Base-by-base conservation (phyloP, 1,284 basidiomycete genomes). In the Ustilago sp. region DNA sequence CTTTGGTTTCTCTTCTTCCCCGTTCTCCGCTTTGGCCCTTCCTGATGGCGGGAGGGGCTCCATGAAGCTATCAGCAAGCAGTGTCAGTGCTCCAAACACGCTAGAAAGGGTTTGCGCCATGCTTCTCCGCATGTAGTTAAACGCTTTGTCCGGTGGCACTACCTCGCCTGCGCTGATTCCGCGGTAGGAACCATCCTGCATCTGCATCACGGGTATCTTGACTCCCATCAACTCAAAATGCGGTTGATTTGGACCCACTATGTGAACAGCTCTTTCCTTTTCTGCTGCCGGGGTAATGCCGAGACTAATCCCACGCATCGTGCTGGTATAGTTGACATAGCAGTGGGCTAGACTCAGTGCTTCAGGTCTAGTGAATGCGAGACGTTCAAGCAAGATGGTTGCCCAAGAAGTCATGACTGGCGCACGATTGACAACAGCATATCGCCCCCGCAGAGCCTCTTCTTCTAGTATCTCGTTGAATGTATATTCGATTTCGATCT, bases 371-470 rank as follows among this genome's bases (percentile, higher is more conserved):
- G 90, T 89, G 85, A 98, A 98, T 2, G 93, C 93, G 67, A 96
- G 88, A 34, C 91, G 88, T 80, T 95, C 93, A 8, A 93, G 92
- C 17, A 98, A 92, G 41, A 94, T 87, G 63, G 90, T 93, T 0
- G 93, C 91, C 95, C 95, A 98, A 1, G 93, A 93, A 55, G 92
- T 94, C 93, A 98, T 93, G 61, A 98, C 89, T 0, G 96, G 95
- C 1, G 95, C 95, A 23, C 95, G 91, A 86, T 98, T 98, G 59
- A 94, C 89, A 9, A 94, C 89, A 32, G 90, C 89, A 11, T 86
- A 89, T 80, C 91, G 92, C 48, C 81, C 80, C 0, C 53, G 60
- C 3, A 86, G 66, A 15, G 56, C 50, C 1, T 63, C 36, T 17
- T 66, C 68, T 28, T 80, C 76, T 8, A 83, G 62, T 8, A 84